These are phyloP conservation scores for Diacronema lutheri DNA, from an alignment of 78 protist genomes.

Conservation along the genomic window DNA sequence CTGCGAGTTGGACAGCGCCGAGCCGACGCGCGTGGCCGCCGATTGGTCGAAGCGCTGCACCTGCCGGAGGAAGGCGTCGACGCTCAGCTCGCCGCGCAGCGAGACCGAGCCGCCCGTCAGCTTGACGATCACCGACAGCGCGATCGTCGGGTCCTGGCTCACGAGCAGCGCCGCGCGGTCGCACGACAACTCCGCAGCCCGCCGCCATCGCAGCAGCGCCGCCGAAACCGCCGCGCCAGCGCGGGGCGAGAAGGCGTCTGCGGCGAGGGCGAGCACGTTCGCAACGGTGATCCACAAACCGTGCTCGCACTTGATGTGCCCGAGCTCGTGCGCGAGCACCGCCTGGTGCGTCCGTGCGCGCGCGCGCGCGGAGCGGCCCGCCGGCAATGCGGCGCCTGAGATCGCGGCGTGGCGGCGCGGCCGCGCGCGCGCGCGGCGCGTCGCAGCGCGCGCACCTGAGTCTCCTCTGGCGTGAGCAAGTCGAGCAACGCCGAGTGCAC, in stretches of 20 bases:
- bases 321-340: slow-evolving; percentile 36
- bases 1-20: too few relatives aligned
- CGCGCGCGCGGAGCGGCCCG: too few relatives aligned
- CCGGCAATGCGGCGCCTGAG: too few relatives aligned
- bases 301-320: slow-evolving; percentile 38
- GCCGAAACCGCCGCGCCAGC: not conserved
- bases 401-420: too few relatives aligned
- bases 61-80: slow-evolving; percentile 26
- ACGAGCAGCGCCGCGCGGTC: slow-evolving; percentile 33
- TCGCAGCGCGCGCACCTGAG: not conserved
- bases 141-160: slow-evolving; percentile 9
- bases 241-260: not conserved
- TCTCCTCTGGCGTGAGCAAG: slow-evolving; percentile 1
- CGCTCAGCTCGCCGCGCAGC: not conserved
- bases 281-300: slow-evolving; percentile 9
- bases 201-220: slow-evolving; percentile 22
- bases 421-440: too few relatives aligned
- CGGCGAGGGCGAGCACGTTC: not conserved
- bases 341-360: too few relatives aligned
- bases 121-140: slow-evolving; percentile 24
- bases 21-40: not conserved
- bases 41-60: not conserved
- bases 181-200: slow-evolving; percentile 31
- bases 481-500: slow-evolving; percentile 17
- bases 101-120: slow-evolving; percentile 8